Base-by-base conservation (phyloP, 345 rosid species). In the Eucalyptus erythrocorys region DNA sequence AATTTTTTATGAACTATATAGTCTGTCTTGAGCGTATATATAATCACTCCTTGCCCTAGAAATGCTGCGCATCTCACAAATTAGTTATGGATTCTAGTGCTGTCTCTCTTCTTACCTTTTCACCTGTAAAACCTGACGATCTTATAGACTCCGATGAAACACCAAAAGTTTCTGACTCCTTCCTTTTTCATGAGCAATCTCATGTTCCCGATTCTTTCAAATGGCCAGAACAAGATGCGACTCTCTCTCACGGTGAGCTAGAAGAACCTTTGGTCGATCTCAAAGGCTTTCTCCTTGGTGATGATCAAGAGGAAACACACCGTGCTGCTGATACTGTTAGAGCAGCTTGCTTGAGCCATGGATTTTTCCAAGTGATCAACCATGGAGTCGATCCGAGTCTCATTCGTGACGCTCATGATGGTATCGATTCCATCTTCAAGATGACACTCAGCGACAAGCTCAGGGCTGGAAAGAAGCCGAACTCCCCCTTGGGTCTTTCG, bases 361-460 rank as follows among this genome's bases (percentile, higher is more conserved):
- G 98, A 34, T 93, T 92, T 71, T 96, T 96, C 90, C 95, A 93
- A 45, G 97, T 96, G 86, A 90, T 91, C 87, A 95, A 95, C 89
- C 97, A 95, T 86, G 95, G 95, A 45, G 86, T 96, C 86, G 93
- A 91, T 85, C 87, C 34, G 7, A 86, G 87, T 21, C 92, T 96
- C 17, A 92, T 94, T 30, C 86, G 53, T 12, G 86, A 85, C 14
- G 95, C 94, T 0, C 89, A 92, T 43, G 89, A 90, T 48, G 86
- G 88, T 32, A 85, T 91, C 49, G 91, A 86, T 86, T 64, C 59
- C 27, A 87, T 96, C 91, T 96, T 94, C 48, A 90, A 87, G 37
- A 89, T 93, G 42, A 89, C 92, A 30, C 17, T 53, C 10, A 22
- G 53, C 57, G 76, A 89, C 43, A 96, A 95, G 85, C 87, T 85